Evolutionary conservation across 2,329 filamentous ascomycete species (phyloP).

Genomic region (Colletotrichum sidae): DNA sequence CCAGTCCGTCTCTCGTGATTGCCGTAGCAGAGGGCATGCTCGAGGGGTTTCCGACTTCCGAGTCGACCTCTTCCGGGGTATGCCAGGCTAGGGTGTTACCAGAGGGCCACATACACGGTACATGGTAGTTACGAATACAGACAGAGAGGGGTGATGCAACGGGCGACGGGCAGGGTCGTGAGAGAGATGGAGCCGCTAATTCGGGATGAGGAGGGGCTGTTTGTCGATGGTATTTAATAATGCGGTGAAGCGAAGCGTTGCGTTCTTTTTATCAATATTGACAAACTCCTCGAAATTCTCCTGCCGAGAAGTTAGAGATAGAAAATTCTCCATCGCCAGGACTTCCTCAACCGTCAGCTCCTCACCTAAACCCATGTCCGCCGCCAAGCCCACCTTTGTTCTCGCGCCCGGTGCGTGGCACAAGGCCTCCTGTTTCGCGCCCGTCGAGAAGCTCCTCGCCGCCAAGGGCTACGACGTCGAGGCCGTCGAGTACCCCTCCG

Average conservation of each 20-base stretch:
- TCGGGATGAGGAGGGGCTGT: not conserved
- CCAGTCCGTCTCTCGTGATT: not conserved
- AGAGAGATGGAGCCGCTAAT: not conserved
- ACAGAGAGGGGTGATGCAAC: not conserved
- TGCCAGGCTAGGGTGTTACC: slow-evolving; percentile 8
- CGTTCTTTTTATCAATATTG: not conserved
- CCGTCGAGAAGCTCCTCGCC: slow-evolving; percentile 45
- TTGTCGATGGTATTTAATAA: slow-evolving; percentile 12
- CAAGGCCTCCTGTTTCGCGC: slow-evolving; percentile 43
- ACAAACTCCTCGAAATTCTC: slow-evolving; percentile 16
- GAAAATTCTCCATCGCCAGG: not conserved
- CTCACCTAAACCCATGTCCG: slow-evolving; percentile 9
- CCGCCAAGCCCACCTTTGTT: slow-evolving; percentile 44
- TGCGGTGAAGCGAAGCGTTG: not conserved
- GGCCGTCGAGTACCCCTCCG: slow-evolving; percentile 46
- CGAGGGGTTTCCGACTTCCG: slow-evolving; percentile 32
- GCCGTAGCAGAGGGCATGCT: not conserved
- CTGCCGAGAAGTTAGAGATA: not conserved
- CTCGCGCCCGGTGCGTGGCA: slow-evolving; percentile 55
- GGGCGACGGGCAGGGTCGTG: not conserved
- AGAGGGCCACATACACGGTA: not conserved
- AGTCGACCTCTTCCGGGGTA: not conserved
- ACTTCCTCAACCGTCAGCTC: not conserved
- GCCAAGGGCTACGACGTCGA: slow-evolving; percentile 46
- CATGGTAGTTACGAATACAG: not conserved